Evolutionary conservation across 768 basidiomycete genomes (phyloP).

Genomic region (Podaxis sp.): DNA sequence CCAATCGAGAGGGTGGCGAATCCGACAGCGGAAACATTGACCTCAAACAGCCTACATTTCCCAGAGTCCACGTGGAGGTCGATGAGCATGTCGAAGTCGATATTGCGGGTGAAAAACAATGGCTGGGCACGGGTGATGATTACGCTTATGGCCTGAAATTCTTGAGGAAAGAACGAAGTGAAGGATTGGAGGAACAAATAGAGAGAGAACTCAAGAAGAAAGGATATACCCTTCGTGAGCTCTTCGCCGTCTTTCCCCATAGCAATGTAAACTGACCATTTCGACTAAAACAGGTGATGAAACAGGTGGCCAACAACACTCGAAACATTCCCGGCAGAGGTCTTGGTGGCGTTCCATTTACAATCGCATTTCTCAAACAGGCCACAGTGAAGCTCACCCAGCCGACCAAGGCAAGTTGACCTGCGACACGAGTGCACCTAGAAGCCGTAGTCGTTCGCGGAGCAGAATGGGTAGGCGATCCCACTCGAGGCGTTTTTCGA

Average conservation of each 20-base stretch:
- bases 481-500: slow-evolving; percentile 18
- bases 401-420: slow-evolving; percentile 21
- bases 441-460: not conserved
- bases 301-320: slow-evolving; percentile 1
- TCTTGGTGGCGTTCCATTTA: slow-evolving; percentile 64
- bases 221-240: slow-evolving; percentile 42
- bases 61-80: slow-evolving; percentile 38
- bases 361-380: slow-evolving; percentile 47
- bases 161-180: slow-evolving; percentile 47
- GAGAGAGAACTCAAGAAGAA: slow-evolving; percentile 50
- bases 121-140: slow-evolving; percentile 50
- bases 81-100: slow-evolving; percentile 41
- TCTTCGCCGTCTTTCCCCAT: not conserved
- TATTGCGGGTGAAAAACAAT: slow-evolving; percentile 48
- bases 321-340: slow-evolving; percentile 17
- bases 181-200: slow-evolving; percentile 51
- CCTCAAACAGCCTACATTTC: slow-evolving; percentile 20
- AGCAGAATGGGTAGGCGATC: slow-evolving; percentile 2
- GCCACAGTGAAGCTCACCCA: slow-evolving; percentile 32
- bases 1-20: not conserved
- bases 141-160: slow-evolving; percentile 44
- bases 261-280: not conserved
- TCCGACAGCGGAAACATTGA: slow-evolving; percentile 17
- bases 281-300: not conserved
- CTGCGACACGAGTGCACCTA: not conserved